phyloP scores from a whole-genome alignment of 73 alveolate genomes.

The Strombidium stylifer region DNA sequence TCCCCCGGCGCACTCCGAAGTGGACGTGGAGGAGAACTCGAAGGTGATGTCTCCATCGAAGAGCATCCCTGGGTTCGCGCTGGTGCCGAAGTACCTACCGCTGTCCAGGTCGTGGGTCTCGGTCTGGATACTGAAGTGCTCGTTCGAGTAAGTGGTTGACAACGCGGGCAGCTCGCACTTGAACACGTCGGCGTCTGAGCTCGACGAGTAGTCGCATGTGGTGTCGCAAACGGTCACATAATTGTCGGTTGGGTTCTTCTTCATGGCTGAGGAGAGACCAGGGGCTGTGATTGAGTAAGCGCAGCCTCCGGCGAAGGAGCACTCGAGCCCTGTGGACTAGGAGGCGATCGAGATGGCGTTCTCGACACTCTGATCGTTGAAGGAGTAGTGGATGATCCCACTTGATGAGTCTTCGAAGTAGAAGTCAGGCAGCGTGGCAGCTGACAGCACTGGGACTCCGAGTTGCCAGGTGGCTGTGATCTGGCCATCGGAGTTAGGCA shows the following conservation, averaged over 20 bases:
- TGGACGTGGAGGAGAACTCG: conserved; percentile 1
- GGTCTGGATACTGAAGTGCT: not conserved
- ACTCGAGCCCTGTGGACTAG: not conserved
- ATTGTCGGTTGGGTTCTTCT: not conserved
- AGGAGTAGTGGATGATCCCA: conserved; percentile 11
- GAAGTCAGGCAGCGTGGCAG: not conserved
- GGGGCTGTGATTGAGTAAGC: not conserved
- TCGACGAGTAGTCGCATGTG: not conserved
- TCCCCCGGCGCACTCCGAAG: conserved; percentile 10
- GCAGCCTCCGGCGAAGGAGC: conserved; percentile 48
- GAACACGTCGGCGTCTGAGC: not conserved
- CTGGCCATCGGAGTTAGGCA: not conserved
- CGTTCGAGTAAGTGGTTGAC: conserved; percentile 25
- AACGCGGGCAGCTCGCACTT: not conserved
- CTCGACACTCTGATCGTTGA: not conserved
- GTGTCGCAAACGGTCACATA: not conserved
- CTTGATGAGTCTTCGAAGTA: not conserved
- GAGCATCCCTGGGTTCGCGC: no score
- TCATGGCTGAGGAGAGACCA: not conserved
- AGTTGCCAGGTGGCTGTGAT: conserved; percentile 1
- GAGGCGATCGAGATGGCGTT: not conserved
- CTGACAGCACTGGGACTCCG: conserved; percentile 5
- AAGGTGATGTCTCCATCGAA: conserved; percentile 10
- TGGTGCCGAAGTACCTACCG: not conserved
- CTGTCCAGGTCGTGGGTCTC: no score